Evolutionary conservation across 1,139 yeast species (phyloP).

Genomic region (Candida sanyaensis): DNA sequence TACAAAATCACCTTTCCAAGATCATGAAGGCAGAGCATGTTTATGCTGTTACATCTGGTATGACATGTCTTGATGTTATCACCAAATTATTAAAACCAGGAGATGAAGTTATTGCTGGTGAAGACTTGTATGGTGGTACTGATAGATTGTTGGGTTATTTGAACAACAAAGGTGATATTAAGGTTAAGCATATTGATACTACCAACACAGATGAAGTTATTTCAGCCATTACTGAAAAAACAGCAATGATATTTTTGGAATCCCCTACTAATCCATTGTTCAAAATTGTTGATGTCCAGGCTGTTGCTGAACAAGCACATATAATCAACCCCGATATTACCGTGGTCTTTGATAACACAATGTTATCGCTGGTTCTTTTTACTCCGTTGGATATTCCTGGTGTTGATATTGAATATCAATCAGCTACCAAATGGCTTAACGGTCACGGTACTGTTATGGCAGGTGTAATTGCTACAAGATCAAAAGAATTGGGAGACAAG

Average conservation of each 20-base stretch:
- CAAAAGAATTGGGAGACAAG: slow-evolving; percentile 62
- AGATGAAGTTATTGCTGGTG: slow-evolving; percentile 88
- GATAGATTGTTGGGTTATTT: slow-evolving; percentile 80
- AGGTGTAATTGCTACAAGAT: slow-evolving; percentile 55
- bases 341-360: slow-evolving; percentile 90
- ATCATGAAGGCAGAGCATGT: slow-evolving; percentile 75
- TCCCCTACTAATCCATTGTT: slow-evolving; percentile 92
- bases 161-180: slow-evolving; percentile 64
- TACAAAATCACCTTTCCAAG: slow-evolving; percentile 75
- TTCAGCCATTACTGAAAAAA: slow-evolving; percentile 50
- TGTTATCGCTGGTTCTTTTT: slow-evolving; percentile 91
- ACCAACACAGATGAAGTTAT: slow-evolving; percentile 64
- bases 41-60: slow-evolving; percentile 85
- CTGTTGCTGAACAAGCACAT: slow-evolving; percentile 68
- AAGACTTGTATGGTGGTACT: slow-evolving; percentile 91
- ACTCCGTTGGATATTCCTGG: slow-evolving; percentile 76
- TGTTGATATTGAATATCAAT: slow-evolving; percentile 88
- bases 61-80: slow-evolving; percentile 90
- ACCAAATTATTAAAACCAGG: slow-evolving; percentile 72
- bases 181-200: slow-evolving; percentile 80
- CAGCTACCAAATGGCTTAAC: slow-evolving; percentile 87
- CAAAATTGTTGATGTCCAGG: slow-evolving; percentile 77
- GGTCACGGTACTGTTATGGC: slow-evolving; percentile 98
- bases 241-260: slow-evolving; percentile 79
- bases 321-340: slow-evolving; percentile 63